Evolutionary conservation across 2,329 filamentous ascomycete species (phyloP).

Genomic region (Dactylonectria estremocensis): DNA sequence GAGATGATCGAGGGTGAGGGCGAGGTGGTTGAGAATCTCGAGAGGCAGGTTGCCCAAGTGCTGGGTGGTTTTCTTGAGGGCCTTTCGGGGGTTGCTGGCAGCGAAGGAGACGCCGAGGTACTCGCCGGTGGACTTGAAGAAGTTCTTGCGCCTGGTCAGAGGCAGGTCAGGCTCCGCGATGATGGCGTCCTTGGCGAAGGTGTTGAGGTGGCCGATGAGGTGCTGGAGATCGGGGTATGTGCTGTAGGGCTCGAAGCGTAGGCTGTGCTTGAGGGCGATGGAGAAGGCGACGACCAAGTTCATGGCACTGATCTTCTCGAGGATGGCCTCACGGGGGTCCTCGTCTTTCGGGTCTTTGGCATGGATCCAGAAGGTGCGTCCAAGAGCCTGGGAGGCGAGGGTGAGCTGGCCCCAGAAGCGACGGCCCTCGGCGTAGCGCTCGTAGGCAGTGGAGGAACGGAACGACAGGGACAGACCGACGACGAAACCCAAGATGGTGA

Average conservation of each 20-base stretch:
- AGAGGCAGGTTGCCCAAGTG: conserved; percentile 88
- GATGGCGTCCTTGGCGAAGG: conserved; percentile 75
- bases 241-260: conserved; percentile 87
- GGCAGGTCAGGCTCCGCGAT: conserved; percentile 55
- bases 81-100: conserved; percentile 82
- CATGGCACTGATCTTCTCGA: conserved; percentile 81
- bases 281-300: conserved; percentile 85
- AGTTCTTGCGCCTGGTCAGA: conserved; percentile 59
- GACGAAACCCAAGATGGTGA: conserved; percentile 86
- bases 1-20: conserved; percentile 75
- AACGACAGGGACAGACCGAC: conserved; percentile 85
- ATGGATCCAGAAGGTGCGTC: conserved; percentile 88
- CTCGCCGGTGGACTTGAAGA: conserved; percentile 77
- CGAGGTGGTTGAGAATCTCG: conserved; percentile 83
- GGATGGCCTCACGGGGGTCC: conserved; percentile 74
- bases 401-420: conserved; percentile 75
- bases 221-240: conserved; percentile 82
- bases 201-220: conserved; percentile 80
- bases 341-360: conserved; percentile 68
- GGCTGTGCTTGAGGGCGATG: conserved; percentile 84
- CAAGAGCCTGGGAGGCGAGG: conserved; percentile 76
- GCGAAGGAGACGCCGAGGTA: conserved; percentile 85
- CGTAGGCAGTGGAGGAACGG: conserved; percentile 83
- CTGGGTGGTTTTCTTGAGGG: conserved; percentile 79
- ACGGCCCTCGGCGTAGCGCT: conserved; percentile 77